phyloP scores from a whole-genome alignment of 2,329 filamentous ascomycete genomes.

The Remersonia thermophila region DNA sequence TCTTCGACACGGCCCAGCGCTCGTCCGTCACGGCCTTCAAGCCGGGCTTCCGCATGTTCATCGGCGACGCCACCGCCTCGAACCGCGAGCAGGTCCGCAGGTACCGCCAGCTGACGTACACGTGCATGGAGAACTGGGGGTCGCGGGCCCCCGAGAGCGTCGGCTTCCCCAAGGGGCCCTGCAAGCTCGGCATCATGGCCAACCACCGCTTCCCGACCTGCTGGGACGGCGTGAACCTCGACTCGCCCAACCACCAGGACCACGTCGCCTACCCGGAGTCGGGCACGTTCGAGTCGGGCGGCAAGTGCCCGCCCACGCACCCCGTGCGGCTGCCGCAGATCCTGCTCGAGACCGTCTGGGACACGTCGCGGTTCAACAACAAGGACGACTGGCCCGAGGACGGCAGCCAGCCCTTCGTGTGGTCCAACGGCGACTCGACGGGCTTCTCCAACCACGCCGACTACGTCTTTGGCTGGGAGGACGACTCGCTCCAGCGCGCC shows the following conservation, averaged over 20 bases:
- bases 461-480: slow-evolving; percentile 33
- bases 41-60: slow-evolving; percentile 36
- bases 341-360: slow-evolving; percentile 29
- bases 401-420: slow-evolving; percentile 29
- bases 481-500: slow-evolving; percentile 27
- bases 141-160: slow-evolving; percentile 28
- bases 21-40: slow-evolving; percentile 32
- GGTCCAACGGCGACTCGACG: slow-evolving; percentile 26
- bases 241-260: slow-evolving; percentile 32
- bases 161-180: slow-evolving; percentile 26
- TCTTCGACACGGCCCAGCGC: slow-evolving; percentile 25
- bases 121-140: slow-evolving; percentile 26
- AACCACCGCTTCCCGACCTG: slow-evolving; percentile 36
- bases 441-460: slow-evolving; percentile 30
- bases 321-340: slow-evolving; percentile 31
- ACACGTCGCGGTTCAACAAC: slow-evolving; percentile 24
- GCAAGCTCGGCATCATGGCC: slow-evolving; percentile 30
- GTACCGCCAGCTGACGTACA: slow-evolving; percentile 29
- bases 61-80: slow-evolving; percentile 27
- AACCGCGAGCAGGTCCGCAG: slow-evolving; percentile 23
- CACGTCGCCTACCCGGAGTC: slow-evolving; percentile 32
- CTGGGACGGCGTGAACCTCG: slow-evolving; percentile 40
- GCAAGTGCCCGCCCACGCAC: slow-evolving; percentile 28
- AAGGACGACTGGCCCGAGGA: slow-evolving; percentile 26
- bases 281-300: slow-evolving; percentile 31